Evolutionary conservation across 2,329 filamentous ascomycete species (phyloP).

Genomic region (Paecilomyces dactylethromorphus): DNA sequence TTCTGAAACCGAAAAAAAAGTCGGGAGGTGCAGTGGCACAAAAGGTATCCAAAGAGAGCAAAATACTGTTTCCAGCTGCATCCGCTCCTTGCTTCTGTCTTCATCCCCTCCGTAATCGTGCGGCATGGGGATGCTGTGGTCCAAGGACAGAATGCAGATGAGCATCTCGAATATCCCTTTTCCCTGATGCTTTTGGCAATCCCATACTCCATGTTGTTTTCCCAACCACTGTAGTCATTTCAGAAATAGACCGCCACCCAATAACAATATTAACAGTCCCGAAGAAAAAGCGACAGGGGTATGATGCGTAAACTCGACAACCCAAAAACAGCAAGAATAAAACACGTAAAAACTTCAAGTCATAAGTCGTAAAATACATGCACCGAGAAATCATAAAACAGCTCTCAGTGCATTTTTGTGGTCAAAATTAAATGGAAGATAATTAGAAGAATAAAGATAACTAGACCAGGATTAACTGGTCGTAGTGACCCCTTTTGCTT

Average conservation of each 20-base stretch:
- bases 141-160: neutral
- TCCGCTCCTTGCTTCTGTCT: neutral
- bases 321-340: constrained; percentile 3
- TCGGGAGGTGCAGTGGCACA: neutral
- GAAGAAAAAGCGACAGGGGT: neutral
- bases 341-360: constrained; percentile 8
- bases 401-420: neutral
- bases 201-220: neutral
- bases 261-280: neutral
- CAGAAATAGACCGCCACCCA: neutral
- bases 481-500: constrained; percentile 31
- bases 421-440: neutral
- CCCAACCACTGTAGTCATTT: neutral
- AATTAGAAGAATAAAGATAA: neutral
- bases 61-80: neutral
- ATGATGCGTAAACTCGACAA: neutral
- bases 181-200: neutral
- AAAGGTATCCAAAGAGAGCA: neutral
- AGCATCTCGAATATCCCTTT: neutral
- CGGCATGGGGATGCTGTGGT: neutral
- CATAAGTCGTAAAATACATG: constrained; percentile 13
- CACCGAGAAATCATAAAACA: constrained; percentile 5
- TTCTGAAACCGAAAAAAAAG: neutral
- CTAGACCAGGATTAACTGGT: constrained; percentile 17
- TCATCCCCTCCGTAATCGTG: neutral